Percentiles rank a stretch among this genome's conserved stretches.
These are phyloP conservation scores for Cercospora brassicicola DNA, from an alignment of 2,329 filamentous ascomycete genomes.

Conservation along the genomic window DNA sequence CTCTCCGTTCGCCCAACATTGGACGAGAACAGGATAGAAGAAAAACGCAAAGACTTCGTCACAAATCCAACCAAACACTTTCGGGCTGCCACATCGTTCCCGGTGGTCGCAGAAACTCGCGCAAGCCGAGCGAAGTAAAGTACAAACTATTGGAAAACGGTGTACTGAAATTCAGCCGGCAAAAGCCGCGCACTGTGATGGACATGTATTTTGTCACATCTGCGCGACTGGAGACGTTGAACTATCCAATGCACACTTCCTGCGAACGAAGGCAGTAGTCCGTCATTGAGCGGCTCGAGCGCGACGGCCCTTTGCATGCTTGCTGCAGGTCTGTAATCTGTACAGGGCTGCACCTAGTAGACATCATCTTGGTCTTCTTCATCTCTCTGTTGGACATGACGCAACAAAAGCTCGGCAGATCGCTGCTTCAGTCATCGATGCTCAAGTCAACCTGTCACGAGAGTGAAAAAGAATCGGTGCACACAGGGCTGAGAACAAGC, in stretches of 20 bases:
- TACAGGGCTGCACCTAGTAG: conserved; percentile 1
- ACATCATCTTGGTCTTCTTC: background rate
- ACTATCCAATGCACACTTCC: background rate
- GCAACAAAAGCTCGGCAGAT: background rate
- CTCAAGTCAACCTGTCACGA: background rate
- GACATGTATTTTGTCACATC: background rate
- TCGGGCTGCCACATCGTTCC: background rate
- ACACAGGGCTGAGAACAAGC: background rate
- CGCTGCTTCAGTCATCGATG: background rate
- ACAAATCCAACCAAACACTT: background rate
- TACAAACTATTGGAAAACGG: background rate
- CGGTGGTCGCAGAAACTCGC: background rate
- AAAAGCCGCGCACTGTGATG: background rate
- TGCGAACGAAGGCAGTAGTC: background rate
- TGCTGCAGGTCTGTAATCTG: background rate
- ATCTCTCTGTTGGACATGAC: background rate
- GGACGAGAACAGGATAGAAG: background rate
- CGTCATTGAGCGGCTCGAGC: background rate
- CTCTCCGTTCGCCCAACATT: background rate
- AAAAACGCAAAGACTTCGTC: no score
- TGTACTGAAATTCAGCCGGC: background rate
- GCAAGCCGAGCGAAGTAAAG: background rate
- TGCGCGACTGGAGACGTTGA: background rate
- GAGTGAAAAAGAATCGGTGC: background rate
- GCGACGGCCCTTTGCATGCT: conserved; percentile 3